These are phyloP conservation scores for Escallonia rubra DNA, from an alignment of 129 eudicot genomes.

Conservation along the genomic window DNA sequence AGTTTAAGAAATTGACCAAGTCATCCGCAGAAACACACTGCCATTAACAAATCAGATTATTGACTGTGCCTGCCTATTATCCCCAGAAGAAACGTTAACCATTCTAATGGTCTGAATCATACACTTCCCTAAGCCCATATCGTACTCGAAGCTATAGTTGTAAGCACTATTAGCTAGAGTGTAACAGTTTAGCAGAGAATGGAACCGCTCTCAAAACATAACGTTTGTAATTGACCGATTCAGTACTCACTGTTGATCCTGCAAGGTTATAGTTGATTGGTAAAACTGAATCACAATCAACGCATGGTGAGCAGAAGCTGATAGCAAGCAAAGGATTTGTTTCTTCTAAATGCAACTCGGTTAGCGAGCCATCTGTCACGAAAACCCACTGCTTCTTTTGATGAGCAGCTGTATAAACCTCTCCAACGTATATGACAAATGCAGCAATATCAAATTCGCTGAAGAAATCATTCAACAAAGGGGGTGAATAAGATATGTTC, in stretches of 20 bases:
- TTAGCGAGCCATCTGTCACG: constrained; percentile 63
- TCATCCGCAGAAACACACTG: too few relatives aligned
- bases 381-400: constrained; percentile 89
- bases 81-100: too few relatives aligned
- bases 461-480: constrained; percentile 21
- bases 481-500: not conserved
- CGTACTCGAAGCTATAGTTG: too few relatives aligned
- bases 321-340: constrained; percentile 67
- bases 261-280: constrained; percentile 63
- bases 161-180: too few relatives aligned
- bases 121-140: too few relatives aligned
- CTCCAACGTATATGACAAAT: constrained; percentile 70
- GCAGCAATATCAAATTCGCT: constrained; percentile 91
- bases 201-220: too few relatives aligned
- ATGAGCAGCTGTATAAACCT: constrained; percentile 48
- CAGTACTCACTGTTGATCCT: constrained; percentile 67
- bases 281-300: constrained; percentile 43
- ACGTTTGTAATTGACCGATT: too few relatives aligned
- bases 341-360: constrained; percentile 22
- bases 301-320: constrained; percentile 56
- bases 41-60: too few relatives aligned
- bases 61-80: too few relatives aligned
- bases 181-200: too few relatives aligned
- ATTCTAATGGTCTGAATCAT: too few relatives aligned
- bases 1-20: too few relatives aligned